Evolutionary conservation across 176 grass and related monocot genomes (phyloP), one percentile per base, ranked within the genome.

Genomic region (Musa acuminata): DNA sequence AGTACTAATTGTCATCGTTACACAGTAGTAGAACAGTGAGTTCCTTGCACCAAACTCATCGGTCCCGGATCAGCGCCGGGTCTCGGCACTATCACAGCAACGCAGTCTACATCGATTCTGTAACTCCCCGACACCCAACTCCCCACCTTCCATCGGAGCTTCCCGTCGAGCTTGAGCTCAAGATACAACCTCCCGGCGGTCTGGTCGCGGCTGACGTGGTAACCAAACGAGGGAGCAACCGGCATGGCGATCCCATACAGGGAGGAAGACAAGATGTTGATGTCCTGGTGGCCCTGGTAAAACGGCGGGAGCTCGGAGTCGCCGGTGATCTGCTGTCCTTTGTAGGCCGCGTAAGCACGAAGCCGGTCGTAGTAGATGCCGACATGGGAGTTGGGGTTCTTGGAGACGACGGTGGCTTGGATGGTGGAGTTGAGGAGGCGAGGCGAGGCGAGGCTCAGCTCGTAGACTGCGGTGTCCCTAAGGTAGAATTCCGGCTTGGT

Each of bases 61-160:
- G 35, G 35, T 43, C 35, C 35, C 35, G 35, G 8, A 19, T 19
- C 67, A 9, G 35, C 12, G 1, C 51, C 74, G 8, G 62, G 9
- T 11, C 63, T 49, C 49, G 59, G 13, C 53, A 50, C 12, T 27
- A 49, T 4, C 23, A 75, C 72, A 25, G 78, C 84, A 25, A 88
- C 21, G 72, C 93, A 96, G 68, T 85, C 79, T 8, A 90, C 93
- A 11, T 63, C 74, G 69, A 96, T 77, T 11, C 72, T 55, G 77
- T 88, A 87, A 51, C 71, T 58, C 9, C 81, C 74, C 8, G 89
- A 90, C 73, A 96, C 77, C 85, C 87, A 90, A 35, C 73, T 63
- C 11, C 85, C 81, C 19, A 96, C 87, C 76, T 90, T 92, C 93
- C 93, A 96, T 2, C 83, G 84, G 23, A 96, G 85, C 51, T 82